Base-by-base conservation (phyloP, 225 moss, liverwort and hornwort species). In the Marchantia paleacea region DNA sequence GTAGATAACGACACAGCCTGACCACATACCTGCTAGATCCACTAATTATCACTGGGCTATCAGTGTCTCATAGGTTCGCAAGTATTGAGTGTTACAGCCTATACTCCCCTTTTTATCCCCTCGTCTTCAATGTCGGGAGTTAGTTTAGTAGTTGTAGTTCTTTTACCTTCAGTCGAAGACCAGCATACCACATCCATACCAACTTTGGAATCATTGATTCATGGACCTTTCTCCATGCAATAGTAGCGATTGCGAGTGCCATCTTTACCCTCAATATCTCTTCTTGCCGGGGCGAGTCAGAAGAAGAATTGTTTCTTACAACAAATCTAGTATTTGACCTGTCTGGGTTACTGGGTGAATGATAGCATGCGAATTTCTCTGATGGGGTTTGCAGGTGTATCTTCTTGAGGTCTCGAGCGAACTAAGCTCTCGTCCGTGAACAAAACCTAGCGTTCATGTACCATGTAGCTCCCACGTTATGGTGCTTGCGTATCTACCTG, bases 1-100 rank as follows among this genome's bases (percentile, higher is more conserved):
- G 55, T 75, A 75, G 55, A 75, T 75, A 75, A 49, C 31, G 29
- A 75, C 75, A 75, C 55, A 75, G 54, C 55, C 53, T 57, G 1
- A 25, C 51, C 31, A 30, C 25, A 15, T 16, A 28, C 75, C 57
- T 75, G 75, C 75, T 54, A 55, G 28, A 26, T 75, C 53, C 51
- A 6, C 24, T 58, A 53, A 55, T 55, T 51, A 72, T 18, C 50
- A 48, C 29, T 29, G 14, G 52, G 54, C 75, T 29, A 16, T 57
- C 75, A 75, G 55, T 55, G 18, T 28, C 20, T n/a, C 19, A 55
- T 55, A 20, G 18, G 14, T 57, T 75, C 22, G 14, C 55, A 49
- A 50, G 72, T 72, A 7, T 72, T 39, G 72, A 22, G 52, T 72
- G 71, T 10, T 50, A 10, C 24, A 72, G 2, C 51, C 51, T 72